Percentiles rank a stretch among this genome's conserved stretches.
phyloP scores from a whole-genome alignment of 2,329 filamentous ascomycete species.

The Penicillium olsonii region DNA sequence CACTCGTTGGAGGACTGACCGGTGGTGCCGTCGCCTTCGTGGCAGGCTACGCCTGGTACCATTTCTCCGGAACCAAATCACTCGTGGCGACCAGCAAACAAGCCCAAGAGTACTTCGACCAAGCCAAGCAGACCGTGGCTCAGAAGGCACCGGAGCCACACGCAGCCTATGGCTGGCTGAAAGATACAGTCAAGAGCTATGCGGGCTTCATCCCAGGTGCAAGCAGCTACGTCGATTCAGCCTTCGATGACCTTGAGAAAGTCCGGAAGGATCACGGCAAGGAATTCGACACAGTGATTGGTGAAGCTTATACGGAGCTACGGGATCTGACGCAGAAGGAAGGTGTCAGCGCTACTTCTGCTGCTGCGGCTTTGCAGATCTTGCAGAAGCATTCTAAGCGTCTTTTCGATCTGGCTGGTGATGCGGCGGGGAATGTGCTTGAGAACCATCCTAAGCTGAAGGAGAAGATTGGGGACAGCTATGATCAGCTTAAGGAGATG shows the following conservation, averaged over 20 bases:
- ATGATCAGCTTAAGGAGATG: constrained; percentile 69
- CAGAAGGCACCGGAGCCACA: constrained; percentile 66
- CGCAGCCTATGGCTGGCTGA: constrained; percentile 66
- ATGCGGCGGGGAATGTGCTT: constrained; percentile 65
- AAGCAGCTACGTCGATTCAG: constrained; percentile 65
- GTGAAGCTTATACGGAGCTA: constrained; percentile 67
- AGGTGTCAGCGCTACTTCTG: constrained; percentile 65
- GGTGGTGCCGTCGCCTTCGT: constrained; percentile 52
- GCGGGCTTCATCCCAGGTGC: constrained; percentile 72
- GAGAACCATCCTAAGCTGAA: constrained; percentile 74
- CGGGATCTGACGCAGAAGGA: constrained; percentile 59
- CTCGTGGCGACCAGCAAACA: constrained; percentile 54
- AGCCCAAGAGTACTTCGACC: constrained; percentile 62
- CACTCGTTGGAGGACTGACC: constrained; percentile 51
- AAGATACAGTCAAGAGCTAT: constrained; percentile 67
- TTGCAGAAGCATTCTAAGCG: constrained; percentile 63
- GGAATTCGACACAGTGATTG: constrained; percentile 69
- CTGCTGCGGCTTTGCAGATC: constrained; percentile 62
- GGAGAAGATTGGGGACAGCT: constrained; percentile 68
- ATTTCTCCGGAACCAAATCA: constrained; percentile 54
- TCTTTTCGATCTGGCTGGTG: constrained; percentile 62
- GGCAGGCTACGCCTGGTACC: constrained; percentile 56
- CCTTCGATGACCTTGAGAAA: constrained; percentile 70
- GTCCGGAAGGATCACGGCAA: constrained; percentile 67
- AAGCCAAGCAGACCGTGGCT: constrained; percentile 62